Percentiles rank a stretch among this genome's conserved stretches.
Evolutionary conservation across 257 asterid genomes (phyloP).

Genomic region (Nyctanthes arbortristis): DNA sequence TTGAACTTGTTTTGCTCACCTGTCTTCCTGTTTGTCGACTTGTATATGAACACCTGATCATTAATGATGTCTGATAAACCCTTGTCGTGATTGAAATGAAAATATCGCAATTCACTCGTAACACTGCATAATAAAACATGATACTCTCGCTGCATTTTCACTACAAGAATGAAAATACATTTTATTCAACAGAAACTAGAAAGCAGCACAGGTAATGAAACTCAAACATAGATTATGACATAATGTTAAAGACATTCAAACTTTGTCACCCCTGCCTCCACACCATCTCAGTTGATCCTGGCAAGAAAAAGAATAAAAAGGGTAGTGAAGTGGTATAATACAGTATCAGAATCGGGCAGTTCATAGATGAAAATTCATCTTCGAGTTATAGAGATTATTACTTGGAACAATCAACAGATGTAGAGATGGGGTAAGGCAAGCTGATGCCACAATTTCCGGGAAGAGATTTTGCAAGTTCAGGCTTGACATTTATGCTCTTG

Average conservation of each 20-base stretch:
- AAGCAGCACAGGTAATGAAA: neutral
- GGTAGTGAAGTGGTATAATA: neutral
- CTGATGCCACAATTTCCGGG: constrained; percentile 53
- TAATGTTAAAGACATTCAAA: neutral
- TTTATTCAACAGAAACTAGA: constrained; percentile 23
- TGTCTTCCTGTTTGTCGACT: too few relatives aligned
- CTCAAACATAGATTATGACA: neutral
- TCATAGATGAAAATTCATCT: neutral
- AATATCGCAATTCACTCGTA: neutral
- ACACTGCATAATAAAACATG: neutral
- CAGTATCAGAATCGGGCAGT: neutral
- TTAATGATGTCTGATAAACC: too few relatives aligned
- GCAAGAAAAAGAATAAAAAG: neutral
- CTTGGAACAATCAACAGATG: constrained; percentile 63
- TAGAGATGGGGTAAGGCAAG: constrained; percentile 44
- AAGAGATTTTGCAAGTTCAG: constrained; percentile 47
- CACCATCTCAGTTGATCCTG: constrained; percentile 28
- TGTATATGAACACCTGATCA: too few relatives aligned
- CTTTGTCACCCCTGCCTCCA: neutral
- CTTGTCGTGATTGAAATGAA: too few relatives aligned
- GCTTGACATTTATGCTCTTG: constrained; percentile 29
- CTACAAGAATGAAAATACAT: neutral
- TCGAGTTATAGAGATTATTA: too few relatives aligned
- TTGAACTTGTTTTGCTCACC: too few relatives aligned
- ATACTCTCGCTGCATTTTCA: neutral